Base-by-base conservation (phyloP, 345 rosid genomes). In the Durio zibethinus region DNA sequence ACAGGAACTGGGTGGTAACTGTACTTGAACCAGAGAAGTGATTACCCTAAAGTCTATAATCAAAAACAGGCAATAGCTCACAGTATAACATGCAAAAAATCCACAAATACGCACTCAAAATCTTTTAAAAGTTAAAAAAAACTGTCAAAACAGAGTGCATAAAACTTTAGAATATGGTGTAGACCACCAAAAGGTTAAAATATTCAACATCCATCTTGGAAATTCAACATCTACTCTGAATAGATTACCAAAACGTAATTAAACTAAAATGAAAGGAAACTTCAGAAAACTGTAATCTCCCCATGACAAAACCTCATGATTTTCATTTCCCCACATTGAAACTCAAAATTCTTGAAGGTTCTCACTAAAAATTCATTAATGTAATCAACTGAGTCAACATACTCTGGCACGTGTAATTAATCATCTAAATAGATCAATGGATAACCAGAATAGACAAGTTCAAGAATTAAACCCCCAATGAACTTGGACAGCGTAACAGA, bases 1-100 rank as follows among this genome's bases (percentile, higher is more conserved):
- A 96, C 80, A 0, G 99, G 98, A 80, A 96, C 87, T 48, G 99
- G 99, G 78, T 96, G 99, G 84, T 96, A 96, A 82, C 99, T 96
- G 82, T 75, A 86, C 38, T 73, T 63, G 60, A 81, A 66, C 59
- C 78, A 79, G 65, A 42, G 78, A 74, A 50, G 18, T 4, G 42
- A 68, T 36, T 45, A 36, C 10, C 35, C 29, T n/a, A 77, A 48
- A 64, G 42, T 15, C 43, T 16, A 65, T 47, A 40, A n/a, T 61
- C 3, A 29, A 57, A 43, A 21, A 3, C 25, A 16, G 40, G 73
- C 66, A 71, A 68, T 5, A 47, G 25, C 20, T 33, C 15, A 53
- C 75, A 50, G 23, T 16, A 40, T 48, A 31, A 36, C 61, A 56
- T 2, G 4, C 21, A 1, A 52, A 36, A 52, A 40, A 71, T 63